Percentiles rank a stretch among this genome's conserved stretches.
These are phyloP conservation scores for Podospora australis DNA, from an alignment of 495 filamentous ascomycete genomes.

Conservation along the genomic window DNA sequence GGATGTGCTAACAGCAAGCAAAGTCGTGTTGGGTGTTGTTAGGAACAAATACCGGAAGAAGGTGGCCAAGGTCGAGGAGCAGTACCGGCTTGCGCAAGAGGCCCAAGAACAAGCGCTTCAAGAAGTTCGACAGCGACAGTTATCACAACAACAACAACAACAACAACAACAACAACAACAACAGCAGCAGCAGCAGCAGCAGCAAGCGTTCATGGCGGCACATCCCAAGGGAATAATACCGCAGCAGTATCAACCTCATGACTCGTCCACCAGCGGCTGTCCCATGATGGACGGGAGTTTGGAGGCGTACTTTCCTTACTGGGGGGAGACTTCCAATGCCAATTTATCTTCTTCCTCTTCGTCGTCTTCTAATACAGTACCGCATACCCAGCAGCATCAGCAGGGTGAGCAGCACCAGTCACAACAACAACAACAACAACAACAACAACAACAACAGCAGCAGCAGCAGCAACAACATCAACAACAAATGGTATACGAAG, in stretches of 20 bases:
- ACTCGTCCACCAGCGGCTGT: constrained; percentile 21
- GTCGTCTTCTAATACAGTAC: no score
- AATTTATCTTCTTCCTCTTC: neutral
- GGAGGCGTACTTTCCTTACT: constrained; percentile 33
- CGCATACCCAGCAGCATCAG: neutral
- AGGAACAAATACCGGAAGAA: constrained; percentile 31
- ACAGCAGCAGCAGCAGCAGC: neutral
- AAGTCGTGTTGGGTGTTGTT: constrained; percentile 35
- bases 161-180: neutral
- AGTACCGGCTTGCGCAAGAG: constrained; percentile 1
- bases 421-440: neutral
- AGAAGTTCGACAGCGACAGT: no score
- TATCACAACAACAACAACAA: neutral
- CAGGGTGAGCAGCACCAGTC: neutral
- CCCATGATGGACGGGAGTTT: constrained; percentile 44
- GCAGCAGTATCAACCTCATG: constrained; percentile 1
- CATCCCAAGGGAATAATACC: no score
- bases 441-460: neutral
- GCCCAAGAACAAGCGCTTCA: constrained; percentile 9
- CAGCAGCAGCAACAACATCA: neutral
- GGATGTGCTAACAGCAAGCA: constrained; percentile 33
- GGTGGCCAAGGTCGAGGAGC: constrained; percentile 28
- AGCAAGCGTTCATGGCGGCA: no score
- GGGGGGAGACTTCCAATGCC: constrained; percentile 29
- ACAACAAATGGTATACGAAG: neutral